Evolutionary conservation across 495 filamentous ascomycete species (phyloP), one percentile per base, ranked within the genome.

Genomic region (Niebla homalea): DNA sequence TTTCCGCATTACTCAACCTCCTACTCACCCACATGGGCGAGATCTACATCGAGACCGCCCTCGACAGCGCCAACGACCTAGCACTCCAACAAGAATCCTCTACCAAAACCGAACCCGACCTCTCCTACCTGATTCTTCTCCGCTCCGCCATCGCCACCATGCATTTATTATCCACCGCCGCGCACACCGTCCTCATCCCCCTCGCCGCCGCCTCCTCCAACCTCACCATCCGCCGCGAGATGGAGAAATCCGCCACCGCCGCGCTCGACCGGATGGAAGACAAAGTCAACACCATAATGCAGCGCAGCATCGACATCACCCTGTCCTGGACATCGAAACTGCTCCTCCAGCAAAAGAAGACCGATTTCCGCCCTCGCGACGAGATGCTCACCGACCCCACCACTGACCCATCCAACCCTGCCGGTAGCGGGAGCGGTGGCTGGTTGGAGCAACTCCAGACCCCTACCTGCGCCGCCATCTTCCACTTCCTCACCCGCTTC

Each of bases 311-410:
- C 55, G 87, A 93, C 57, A 85, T 84, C 7, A 80, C 84, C 15
- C 58, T 94, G 36, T 79, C 83, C 51, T 94, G 88, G 84, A 74
- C 87, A 0, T 62, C 72, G 43, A 84, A 82, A 60, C 69, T 88
- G 14, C 75, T 99, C 5, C 74, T 77, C 4, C 72, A 74, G 29
- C 93, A 99, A 60, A 90, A 86, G 65, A 95, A 92, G 64, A 79
- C 79, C 26, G 93, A 99, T 63, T 99, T 94, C 70, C 73, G 87
- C 15, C 93, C 93, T 8, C 83, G 81, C 48, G 93, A 99, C 62
- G 81, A 80, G 43, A 83, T 87, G 56, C 77, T 85, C 43, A 77
- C 78, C 40, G 29, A 32, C 3, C 5, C 19, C 18, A 7, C 10
- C 43, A 11, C 40, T 43, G 25, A 21, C 42, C 18, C 42, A 10